Evolutionary conservation across 2,329 filamentous ascomycete species (phyloP), one percentile per base, ranked within the genome.

Genomic region (Ophioceras dolichostomum): DNA sequence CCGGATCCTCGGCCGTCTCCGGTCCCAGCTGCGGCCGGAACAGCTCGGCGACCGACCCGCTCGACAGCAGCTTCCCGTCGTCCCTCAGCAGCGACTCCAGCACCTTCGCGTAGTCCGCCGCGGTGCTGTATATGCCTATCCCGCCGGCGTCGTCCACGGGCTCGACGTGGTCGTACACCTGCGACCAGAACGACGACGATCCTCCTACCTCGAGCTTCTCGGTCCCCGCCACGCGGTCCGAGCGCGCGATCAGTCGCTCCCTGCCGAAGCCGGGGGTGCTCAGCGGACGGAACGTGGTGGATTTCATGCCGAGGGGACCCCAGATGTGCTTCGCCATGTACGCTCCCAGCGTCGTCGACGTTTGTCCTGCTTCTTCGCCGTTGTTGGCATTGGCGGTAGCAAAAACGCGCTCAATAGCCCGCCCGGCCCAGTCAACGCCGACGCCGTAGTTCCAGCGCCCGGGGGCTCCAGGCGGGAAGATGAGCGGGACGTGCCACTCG

Each of bases 281-380:
- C 10, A 37, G 35, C 20, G 37, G 37, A 13, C 37, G 37, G 20
- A 38, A 38, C 8, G 37, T 38, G 4, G 37, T 19, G 30, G n/a
- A n/a, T 5, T n/a, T 10, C 20, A 38, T 38, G 2, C 30, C 37
- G 16, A 38, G 21, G n/a, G 37, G 24, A 4, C 30, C 29, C 16
- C 22, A 34, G 31, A 38, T 14, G 31, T 38, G 24, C 10, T 14
- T 14, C 12, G 30, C 21, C 30, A 38, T 34, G 31, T 38, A 38
- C 10, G 21, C 29, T 10, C 37, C 37, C 20, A 38, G 14, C 12
- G 24, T 19, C 27, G 31, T 24, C 3, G 26, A 24, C n/a, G n/a
- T n/a, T n/a, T n/a, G n/a, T n/a, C n/a, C n/a, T n/a, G n/a, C n/a
- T n/a, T n/a, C n/a, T 13, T 37, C 35, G 4, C 4, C 14, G 35